These are phyloP conservation scores for Mycena capillaripes DNA, from an alignment of 768 basidiomycete genomes.

Conservation along the genomic window DNA sequence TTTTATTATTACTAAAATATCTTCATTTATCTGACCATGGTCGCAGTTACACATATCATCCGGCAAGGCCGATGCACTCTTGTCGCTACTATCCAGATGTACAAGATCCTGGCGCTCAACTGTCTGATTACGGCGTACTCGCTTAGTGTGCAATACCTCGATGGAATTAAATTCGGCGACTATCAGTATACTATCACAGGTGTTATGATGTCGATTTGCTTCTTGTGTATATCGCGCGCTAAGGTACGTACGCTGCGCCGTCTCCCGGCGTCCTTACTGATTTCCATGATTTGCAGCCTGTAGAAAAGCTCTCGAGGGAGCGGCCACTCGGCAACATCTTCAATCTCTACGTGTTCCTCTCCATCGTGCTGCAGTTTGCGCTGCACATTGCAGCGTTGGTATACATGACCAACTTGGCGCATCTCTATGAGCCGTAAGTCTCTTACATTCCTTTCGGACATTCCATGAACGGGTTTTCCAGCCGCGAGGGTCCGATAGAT, in stretches of 20 bases:
- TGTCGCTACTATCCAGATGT: conserved; percentile 99
- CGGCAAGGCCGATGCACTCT: conserved; percentile 98
- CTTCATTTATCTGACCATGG: conserved; percentile 5
- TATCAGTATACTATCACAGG: conserved; percentile 98
- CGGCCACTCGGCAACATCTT: conserved; percentile 96
- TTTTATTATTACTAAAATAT: not conserved
- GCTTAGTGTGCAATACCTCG: conserved; percentile 96
- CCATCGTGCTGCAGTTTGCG: conserved; percentile 93
- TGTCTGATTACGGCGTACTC: conserved; percentile 99
- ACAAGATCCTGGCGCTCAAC: conserved; percentile 98
- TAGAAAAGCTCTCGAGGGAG: conserved; percentile 94
- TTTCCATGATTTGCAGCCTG: conserved; percentile 71
- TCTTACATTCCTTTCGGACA: conserved; percentile 30
- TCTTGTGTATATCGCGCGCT: conserved; percentile 97
- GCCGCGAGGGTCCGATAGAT: conserved; percentile 82
- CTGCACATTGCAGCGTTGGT: conserved; percentile 92
- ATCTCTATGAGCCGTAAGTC: conserved; percentile 81
- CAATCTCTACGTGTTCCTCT: conserved; percentile 94
- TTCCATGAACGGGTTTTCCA: conserved; percentile 9
- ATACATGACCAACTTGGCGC: conserved; percentile 92
- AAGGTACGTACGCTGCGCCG: conserved; percentile 69
- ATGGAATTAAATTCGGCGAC: conserved; percentile 99
- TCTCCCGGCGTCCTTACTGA: not conserved
- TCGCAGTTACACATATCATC: conserved; percentile 93
- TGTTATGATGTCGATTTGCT: conserved; percentile 98